A percentile compares a stretch with the other conserved stretches of the same genome.
Conservation (phyloP, 1,139 yeast genomes). For the Petasospora fabianii region DNA sequence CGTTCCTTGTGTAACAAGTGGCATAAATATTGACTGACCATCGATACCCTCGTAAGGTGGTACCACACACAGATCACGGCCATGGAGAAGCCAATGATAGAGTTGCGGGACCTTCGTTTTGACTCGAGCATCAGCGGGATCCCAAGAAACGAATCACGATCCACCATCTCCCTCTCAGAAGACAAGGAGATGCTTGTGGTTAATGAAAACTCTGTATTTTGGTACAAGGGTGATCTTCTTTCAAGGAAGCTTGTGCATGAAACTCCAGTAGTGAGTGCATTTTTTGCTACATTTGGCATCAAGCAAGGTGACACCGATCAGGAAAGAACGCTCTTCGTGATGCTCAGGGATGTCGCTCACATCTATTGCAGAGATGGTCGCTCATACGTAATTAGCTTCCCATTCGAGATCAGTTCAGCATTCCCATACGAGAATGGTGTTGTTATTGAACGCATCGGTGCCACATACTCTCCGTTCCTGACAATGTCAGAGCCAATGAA, state of each 20-base stretch:
- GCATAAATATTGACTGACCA: too few relatives aligned
- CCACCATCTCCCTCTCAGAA: constrained; percentile 8
- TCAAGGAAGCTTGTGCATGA: constrained; percentile 48
- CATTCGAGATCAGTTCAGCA: constrained; percentile 55
- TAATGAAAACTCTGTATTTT: constrained; percentile 31
- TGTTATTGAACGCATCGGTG: constrained; percentile 45
- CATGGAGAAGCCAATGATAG: constrained; percentile 8
- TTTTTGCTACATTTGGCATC: constrained; percentile 41
- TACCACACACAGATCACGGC: too few relatives aligned
- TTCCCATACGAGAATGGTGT: constrained; percentile 62
- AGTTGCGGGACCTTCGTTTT: constrained; percentile 8
- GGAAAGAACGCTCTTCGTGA: constrained; percentile 40
- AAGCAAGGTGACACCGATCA: neutral
- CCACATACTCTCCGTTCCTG: constrained; percentile 43
- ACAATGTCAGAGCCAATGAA: constrained; percentile 67
- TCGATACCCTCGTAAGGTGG: too few relatives aligned
- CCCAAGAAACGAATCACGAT: constrained; percentile 3
- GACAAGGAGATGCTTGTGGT: constrained; percentile 14
- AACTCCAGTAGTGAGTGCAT: constrained; percentile 45
- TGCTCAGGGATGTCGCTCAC: constrained; percentile 48
- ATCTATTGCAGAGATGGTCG: constrained; percentile 58
- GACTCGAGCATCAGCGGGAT: constrained; percentile 8
- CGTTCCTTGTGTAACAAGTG: too few relatives aligned
- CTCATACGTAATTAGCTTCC: constrained; percentile 56
- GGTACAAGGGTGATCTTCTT: constrained; percentile 48